These are phyloP conservation scores for Cinchona pubescens DNA, from an alignment of 257 asterid genomes.

Conservation along the genomic window DNA sequence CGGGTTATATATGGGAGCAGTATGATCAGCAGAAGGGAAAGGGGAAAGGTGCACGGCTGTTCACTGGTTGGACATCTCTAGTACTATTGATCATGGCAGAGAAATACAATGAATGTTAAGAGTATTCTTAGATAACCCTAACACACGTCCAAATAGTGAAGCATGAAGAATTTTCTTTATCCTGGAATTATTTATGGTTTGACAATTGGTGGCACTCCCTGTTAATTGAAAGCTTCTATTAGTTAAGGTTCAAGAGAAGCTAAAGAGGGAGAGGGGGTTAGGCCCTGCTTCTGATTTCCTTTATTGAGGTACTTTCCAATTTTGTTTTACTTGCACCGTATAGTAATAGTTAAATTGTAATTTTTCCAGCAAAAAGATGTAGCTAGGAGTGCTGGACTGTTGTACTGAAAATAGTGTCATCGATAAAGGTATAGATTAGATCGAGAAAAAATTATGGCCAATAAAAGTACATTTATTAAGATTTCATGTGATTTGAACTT, in stretches of 20 bases:
- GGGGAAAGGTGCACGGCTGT: slow-evolving; percentile 84
- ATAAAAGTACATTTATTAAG: too few species aligned
- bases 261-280: background rate
- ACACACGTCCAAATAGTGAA: background rate
- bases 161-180: background rate
- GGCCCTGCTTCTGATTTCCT: background rate
- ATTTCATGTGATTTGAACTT: too few species aligned
- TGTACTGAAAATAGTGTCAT: background rate
- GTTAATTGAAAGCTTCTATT: background rate
- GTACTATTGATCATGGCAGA: slow-evolving; percentile 86
- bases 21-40: slow-evolving; percentile 88
- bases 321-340: background rate
- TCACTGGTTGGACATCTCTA: slow-evolving; percentile 93
- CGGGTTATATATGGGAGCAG: slow-evolving; percentile 91
- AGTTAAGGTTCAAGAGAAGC: background rate
- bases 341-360: background rate
- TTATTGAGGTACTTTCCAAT: too few species aligned
- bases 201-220: background rate
- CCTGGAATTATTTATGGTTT: background rate
- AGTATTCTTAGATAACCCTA: background rate
- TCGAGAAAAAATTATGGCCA: background rate
- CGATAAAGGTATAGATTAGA: background rate
- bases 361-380: background rate
- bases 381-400: background rate
- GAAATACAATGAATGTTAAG: slow-evolving; percentile 55